These are phyloP conservation scores for Mucor mucedo DNA, from an alignment of 371 early-diverging fungal genomes.

Conservation along the genomic window DNA sequence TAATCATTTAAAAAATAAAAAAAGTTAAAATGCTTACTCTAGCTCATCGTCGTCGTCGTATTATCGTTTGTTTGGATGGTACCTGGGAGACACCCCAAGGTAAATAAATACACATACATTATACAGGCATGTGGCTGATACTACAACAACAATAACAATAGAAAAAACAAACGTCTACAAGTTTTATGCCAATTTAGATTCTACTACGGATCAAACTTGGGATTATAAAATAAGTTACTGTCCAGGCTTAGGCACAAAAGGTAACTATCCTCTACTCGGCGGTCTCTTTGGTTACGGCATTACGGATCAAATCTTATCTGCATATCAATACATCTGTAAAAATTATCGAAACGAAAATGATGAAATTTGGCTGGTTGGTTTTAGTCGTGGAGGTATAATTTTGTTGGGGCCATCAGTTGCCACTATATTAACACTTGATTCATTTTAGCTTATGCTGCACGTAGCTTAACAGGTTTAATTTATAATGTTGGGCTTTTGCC, in stretches of 20 bases:
- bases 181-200: slow-evolving; percentile 19
- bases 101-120: slow-evolving; percentile 1
- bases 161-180: slow-evolving; percentile 41
- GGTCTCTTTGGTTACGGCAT: slow-evolving; percentile 46
- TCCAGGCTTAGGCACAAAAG: slow-evolving; percentile 33
- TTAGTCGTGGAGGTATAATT: slow-evolving; percentile 43
- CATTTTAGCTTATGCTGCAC: slow-evolving; percentile 39
- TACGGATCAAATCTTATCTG: slow-evolving; percentile 35
- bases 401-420: too few relatives aligned
- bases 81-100: slow-evolving; percentile 50
- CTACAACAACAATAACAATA: slow-evolving; percentile 11
- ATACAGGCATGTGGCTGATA: background rate
- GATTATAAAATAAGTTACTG: slow-evolving; percentile 34
- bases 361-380: slow-evolving; percentile 45
- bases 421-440: too few relatives aligned
- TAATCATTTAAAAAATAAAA: background rate
- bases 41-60: slow-evolving; percentile 19
- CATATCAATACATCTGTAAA: slow-evolving; percentile 36
- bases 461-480: slow-evolving; percentile 47
- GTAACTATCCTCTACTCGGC: slow-evolving; percentile 25
- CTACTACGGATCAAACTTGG: slow-evolving; percentile 15
- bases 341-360: slow-evolving; percentile 32
- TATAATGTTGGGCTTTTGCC: slow-evolving; percentile 47
- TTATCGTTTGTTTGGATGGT: slow-evolving; percentile 46
- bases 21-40: background rate